A percentile compares a stretch with the other conserved stretches of the same genome.
Evolutionary conservation across 129 eudicot species (phyloP).

Genomic region (Centrapalus pauciflorus): DNA sequence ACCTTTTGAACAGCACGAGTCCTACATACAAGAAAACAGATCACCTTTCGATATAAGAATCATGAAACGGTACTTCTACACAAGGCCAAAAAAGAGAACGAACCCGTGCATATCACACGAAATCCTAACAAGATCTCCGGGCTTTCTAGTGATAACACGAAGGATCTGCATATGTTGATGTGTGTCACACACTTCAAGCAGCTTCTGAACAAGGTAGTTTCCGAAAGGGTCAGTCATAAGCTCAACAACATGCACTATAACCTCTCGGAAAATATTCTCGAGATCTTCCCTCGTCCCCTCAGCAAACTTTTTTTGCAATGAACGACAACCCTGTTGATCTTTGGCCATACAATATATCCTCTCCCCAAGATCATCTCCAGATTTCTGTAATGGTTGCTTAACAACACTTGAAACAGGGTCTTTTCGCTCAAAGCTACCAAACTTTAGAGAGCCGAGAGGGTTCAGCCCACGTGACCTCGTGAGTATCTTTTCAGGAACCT

Average conservation of each 20-base stretch:
- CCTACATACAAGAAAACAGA: constrained; percentile 23
- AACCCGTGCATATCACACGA: constrained; percentile 60
- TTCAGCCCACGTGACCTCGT: constrained; percentile 41
- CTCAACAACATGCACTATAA: constrained; percentile 46
- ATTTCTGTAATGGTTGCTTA: constrained; percentile 23
- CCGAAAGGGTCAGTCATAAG: constrained; percentile 59
- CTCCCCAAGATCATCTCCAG: constrained; percentile 32
- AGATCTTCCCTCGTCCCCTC: constrained; percentile 47
- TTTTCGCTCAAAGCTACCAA: constrained; percentile 43
- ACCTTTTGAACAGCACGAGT: constrained; percentile 59
- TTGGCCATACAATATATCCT: constrained; percentile 48
- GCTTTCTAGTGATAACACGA: constrained; percentile 40
- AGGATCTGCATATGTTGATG: constrained; percentile 52
- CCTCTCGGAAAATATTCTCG: constrained; percentile 40
- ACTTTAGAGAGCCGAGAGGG: constrained; percentile 41
- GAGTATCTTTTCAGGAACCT: constrained; percentile 44
- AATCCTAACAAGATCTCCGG: constrained; percentile 55
- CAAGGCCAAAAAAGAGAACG: constrained; percentile 3
- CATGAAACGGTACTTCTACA: background rate
- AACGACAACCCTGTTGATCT: constrained; percentile 61
- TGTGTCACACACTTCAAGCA: constrained; percentile 46
- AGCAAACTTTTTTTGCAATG: constrained; percentile 43
- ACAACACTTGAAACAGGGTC: constrained; percentile 33
- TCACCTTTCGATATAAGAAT: background rate
- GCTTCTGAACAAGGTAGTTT: constrained; percentile 59